Evolutionary conservation across 2,329 filamentous ascomycete genomes (phyloP), one percentile per base, ranked within the genome.

Genomic region (Calonectria crousiana): DNA sequence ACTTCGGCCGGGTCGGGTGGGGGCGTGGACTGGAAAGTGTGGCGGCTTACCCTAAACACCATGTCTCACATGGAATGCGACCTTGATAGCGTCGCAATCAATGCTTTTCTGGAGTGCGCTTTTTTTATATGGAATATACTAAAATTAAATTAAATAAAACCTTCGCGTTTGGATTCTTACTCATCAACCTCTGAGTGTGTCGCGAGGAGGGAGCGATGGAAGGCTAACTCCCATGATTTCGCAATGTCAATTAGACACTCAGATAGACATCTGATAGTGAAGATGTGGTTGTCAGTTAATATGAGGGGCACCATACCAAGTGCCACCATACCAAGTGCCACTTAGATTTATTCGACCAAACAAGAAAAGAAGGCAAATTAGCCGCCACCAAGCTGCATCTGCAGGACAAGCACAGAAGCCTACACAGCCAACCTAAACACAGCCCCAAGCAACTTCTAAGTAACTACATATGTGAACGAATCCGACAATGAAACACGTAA

Each of bases 21-120:
- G 53, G 53, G 49, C 13, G 30, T 30, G 49, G 23, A 8, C 28
- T 18, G 13, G 8, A 26, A 8, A 14, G 20, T 23, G 30, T 30
- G 67, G 36, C 14, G 23, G 8, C 58, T 20, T 71, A 68, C 65
- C 65, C 62, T 65, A 70, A 30, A 58, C 52, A 41, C 20, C 9
- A 11, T 3, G n/a, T 18, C 36, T 41, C 6, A 30, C 18, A 10
- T 53, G 28, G 8, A 23, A 44, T n/a, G 8, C 41, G 18, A n/a
- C 41, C 9, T 13, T 23, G 44, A 23, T 23, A 47, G 9, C 20
- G n/a, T n/a, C 20, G 8, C 8, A 47, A 23, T 47, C 18, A 6
- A 47, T 23, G 44, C n/a, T 47, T 23, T 23, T 20, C n/a, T 23
- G 23, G n/a, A 3, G n/a, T n/a, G 10, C 4, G 10, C 32, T 34